phyloP scores from a whole-genome alignment of 176 grass and related monocot genomes.

The Oryza nivara region DNA sequence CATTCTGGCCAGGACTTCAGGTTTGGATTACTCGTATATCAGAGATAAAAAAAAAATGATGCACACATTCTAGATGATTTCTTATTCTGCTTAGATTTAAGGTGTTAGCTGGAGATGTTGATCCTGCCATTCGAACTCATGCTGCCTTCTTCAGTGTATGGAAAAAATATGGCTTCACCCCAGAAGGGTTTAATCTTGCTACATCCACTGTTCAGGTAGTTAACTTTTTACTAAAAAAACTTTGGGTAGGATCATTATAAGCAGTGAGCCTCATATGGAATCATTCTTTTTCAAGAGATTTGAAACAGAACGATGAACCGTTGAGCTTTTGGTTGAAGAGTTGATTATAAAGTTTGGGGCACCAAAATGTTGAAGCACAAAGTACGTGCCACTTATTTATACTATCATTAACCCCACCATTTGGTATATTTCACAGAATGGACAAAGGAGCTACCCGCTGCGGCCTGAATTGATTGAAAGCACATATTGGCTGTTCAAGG shows the following conservation, averaged over 20 bases:
- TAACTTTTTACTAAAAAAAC: slow-evolving; percentile 22
- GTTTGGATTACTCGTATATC: slow-evolving; percentile 58
- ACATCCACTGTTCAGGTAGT: slow-evolving; percentile 82
- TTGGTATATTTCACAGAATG: slow-evolving; percentile 57
- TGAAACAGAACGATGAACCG: background rate
- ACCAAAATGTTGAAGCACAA: background rate
- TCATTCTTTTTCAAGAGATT: background rate
- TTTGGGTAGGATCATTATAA: background rate
- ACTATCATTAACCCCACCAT: slow-evolving; percentile 14
- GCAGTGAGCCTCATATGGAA: slow-evolving; percentile 17
- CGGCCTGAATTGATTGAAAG: slow-evolving; percentile 98
- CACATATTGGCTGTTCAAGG: slow-evolving; percentile 97
- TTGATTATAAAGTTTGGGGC: background rate
- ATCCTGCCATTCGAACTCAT: slow-evolving; percentile 94
- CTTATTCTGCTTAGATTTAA: slow-evolving; percentile 86
- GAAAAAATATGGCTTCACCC: slow-evolving; percentile 97
- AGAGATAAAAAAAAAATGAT: background rate
- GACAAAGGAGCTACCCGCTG: slow-evolving; percentile 89
- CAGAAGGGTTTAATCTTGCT: slow-evolving; percentile 95
- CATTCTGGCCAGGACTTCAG: slow-evolving; percentile 99
- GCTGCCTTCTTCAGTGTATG: slow-evolving; percentile 98
- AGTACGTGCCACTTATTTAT: slow-evolving; percentile 19
- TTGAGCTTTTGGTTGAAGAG: background rate
- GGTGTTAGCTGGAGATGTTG: slow-evolving; percentile 99
- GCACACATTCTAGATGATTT: slow-evolving; percentile 51